Conservation (phyloP, 2,329 filamentous ascomycete genomes). For the Myriangium duriaei region DNA sequence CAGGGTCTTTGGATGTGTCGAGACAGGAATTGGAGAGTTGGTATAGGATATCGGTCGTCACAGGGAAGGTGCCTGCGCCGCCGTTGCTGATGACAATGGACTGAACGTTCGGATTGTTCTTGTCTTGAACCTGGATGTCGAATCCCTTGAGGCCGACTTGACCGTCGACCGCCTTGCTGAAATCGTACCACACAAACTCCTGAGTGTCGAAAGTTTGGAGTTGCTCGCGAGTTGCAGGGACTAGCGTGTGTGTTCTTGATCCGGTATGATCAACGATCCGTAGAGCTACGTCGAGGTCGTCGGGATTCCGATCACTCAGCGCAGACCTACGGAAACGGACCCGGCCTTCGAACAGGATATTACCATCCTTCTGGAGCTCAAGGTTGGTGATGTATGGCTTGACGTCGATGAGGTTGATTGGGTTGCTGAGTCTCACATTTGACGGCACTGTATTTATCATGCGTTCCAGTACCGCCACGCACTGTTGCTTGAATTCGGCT, state of each 20-base stretch:
- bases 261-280: background rate
- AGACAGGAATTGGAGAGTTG: constrained; percentile 1
- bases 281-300: constrained; percentile 1
- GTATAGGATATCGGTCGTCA: constrained; percentile 5
- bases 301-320: background rate
- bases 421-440: constrained; percentile 3
- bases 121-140: too few relatives aligned
- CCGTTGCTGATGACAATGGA: constrained; percentile 1
- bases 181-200: constrained; percentile 4
- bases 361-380: background rate
- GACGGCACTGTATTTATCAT: constrained; percentile 5
- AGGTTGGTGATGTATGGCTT: constrained; percentile 2
- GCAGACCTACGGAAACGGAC: background rate
- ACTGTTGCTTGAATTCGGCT: constrained; percentile 1
- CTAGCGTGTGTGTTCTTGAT: too few relatives aligned
- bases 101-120: too few relatives aligned
- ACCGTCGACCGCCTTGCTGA: background rate
- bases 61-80: constrained; percentile 3
- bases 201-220: too few relatives aligned
- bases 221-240: too few relatives aligned
- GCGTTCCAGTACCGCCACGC: background rate
- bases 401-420: background rate
- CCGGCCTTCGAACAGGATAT: constrained; percentile 1
- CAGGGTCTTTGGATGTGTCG: constrained; percentile 1
- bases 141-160: background rate